These are phyloP conservation scores for Diatrype stigma DNA, from an alignment of 2,329 filamentous ascomycete species.

Conservation along the genomic window DNA sequence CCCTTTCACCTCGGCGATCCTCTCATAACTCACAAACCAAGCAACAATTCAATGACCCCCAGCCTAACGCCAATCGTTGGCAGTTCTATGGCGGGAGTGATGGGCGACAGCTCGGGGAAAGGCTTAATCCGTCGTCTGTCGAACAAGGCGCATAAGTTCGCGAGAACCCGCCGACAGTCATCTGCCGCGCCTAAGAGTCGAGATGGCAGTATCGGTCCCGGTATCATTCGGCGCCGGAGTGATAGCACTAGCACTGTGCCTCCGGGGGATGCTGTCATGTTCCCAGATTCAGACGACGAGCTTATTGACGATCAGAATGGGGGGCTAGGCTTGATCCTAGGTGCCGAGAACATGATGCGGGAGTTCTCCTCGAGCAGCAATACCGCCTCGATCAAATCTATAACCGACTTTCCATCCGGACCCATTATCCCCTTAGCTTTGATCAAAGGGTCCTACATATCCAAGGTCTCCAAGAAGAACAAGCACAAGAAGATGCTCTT, in stretches of 20 bases:
- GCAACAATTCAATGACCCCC: constrained; percentile 61
- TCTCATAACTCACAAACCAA: constrained; percentile 57
- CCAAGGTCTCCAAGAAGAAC: constrained; percentile 82
- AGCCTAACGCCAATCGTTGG: constrained; percentile 53
- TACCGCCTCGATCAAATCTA: constrained; percentile 40
- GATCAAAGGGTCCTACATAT: constrained; percentile 72
- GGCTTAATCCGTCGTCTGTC: constrained; percentile 79
- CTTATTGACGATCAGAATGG: constrained; percentile 49
- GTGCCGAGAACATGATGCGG: constrained; percentile 38
- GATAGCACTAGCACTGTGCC: constrained; percentile 77
- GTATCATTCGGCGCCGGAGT: constrained; percentile 80
- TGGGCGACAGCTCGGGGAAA: constrained; percentile 36
- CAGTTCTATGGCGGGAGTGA: constrained; percentile 46
- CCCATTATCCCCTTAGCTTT: constrained; percentile 75
- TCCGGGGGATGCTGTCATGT: constrained; percentile 39
- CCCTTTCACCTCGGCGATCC: constrained; percentile 71
- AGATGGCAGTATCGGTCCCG: constrained; percentile 84
- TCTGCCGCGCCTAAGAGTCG: constrained; percentile 72
- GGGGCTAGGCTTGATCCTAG: constrained; percentile 38
- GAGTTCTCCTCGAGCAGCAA: constrained; percentile 47
- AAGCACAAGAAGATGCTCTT: constrained; percentile 65
- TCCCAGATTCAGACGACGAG: constrained; percentile 56
- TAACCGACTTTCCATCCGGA: constrained; percentile 45
- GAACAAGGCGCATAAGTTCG: constrained; percentile 69
- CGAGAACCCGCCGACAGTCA: constrained; percentile 67